Conservation (phyloP, 2,329 filamentous ascomycete species). For the Metarhizium album region DNA sequence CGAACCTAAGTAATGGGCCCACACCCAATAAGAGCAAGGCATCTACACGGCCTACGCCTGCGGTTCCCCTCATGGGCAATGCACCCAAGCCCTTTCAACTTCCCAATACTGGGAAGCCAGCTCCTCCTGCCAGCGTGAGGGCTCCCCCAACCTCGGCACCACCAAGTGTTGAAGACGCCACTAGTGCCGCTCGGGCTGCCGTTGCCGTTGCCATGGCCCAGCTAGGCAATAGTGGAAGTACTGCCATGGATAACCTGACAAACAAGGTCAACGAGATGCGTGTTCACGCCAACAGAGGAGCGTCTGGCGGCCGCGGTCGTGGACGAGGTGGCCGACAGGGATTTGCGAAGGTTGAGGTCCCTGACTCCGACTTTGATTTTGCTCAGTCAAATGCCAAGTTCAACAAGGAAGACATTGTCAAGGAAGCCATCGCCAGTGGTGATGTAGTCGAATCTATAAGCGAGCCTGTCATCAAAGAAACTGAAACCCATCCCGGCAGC, state of each 20-base stretch:
- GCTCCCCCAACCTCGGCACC: slow-evolving; percentile 24
- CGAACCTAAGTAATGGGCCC: slow-evolving; percentile 28
- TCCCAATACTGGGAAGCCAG: slow-evolving; percentile 16
- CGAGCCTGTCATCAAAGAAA: slow-evolving; percentile 24
- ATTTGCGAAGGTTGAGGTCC: slow-evolving; percentile 70
- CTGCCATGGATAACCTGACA: slow-evolving; percentile 57
- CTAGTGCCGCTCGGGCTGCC: slow-evolving; percentile 62
- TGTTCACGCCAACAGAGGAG: slow-evolving; percentile 43
- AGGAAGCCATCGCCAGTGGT: slow-evolving; percentile 78
- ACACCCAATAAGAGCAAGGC: slow-evolving; percentile 21
- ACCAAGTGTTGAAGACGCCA: slow-evolving; percentile 50
- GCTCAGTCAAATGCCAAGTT: slow-evolving; percentile 42
- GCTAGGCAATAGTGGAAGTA: slow-evolving; percentile 36
- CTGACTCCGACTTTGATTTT: slow-evolving; percentile 87
- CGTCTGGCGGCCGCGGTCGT: slow-evolving; percentile 38
- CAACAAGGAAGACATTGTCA: slow-evolving; percentile 51
- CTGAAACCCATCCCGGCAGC: slow-evolving; percentile 27
- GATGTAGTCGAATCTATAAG: slow-evolving; percentile 46
- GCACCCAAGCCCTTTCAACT: slow-evolving; percentile 27
- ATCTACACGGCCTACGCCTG: slow-evolving; percentile 49
- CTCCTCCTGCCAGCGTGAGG: slow-evolving; percentile 23
- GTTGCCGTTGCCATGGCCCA: slow-evolving; percentile 76
- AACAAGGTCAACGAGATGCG: slow-evolving; percentile 72
- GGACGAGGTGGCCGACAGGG: slow-evolving; percentile 35
- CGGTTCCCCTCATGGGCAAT: slow-evolving; percentile 49